These are phyloP conservation scores for Phytophthora sansomeana DNA, from an alignment of 352 stramenopile genomes.

Conservation along the genomic window DNA sequence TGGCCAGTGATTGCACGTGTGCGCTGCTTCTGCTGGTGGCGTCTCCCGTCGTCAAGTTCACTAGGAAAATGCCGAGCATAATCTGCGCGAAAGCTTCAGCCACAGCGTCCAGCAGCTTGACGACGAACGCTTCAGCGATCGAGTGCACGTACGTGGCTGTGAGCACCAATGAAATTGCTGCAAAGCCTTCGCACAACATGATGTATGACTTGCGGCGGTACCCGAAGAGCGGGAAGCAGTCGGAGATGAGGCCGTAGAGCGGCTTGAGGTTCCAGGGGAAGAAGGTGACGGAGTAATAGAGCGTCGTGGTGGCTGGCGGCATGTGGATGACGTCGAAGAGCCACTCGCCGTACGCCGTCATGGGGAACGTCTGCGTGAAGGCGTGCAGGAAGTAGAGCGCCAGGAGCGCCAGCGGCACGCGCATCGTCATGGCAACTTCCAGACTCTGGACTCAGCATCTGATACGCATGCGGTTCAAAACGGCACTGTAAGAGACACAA, in stretches of 20 bases:
- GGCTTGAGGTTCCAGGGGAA: conserved; percentile 90
- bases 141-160: conserved; percentile 66
- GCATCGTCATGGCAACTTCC: conserved; percentile 12
- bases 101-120: conserved; percentile 72
- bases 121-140: conserved; percentile 67
- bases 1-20: conserved; percentile 73
- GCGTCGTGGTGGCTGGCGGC: conserved; percentile 72
- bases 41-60: conserved; percentile 67
- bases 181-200: conserved; percentile 67
- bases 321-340: conserved; percentile 84
- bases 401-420: conserved; percentile 59
- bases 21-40: conserved; percentile 64
- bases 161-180: conserved; percentile 60
- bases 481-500: conserved; percentile 14
- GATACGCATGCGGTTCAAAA: conserved; percentile 15
- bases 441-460: background rate
- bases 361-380: conserved; percentile 82
- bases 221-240: conserved; percentile 74
- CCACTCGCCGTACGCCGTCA: conserved; percentile 79
- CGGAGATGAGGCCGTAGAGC: conserved; percentile 80
- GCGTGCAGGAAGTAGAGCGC: conserved; percentile 83
- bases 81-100: conserved; percentile 84
- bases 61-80: conserved; percentile 83
- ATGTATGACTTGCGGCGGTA: conserved; percentile 90
- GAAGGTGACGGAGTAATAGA: conserved; percentile 88